Evolutionary conservation across 192 early-diverging fungal genomes (phyloP).

Genomic region (Backusella psychrophila): DNA sequence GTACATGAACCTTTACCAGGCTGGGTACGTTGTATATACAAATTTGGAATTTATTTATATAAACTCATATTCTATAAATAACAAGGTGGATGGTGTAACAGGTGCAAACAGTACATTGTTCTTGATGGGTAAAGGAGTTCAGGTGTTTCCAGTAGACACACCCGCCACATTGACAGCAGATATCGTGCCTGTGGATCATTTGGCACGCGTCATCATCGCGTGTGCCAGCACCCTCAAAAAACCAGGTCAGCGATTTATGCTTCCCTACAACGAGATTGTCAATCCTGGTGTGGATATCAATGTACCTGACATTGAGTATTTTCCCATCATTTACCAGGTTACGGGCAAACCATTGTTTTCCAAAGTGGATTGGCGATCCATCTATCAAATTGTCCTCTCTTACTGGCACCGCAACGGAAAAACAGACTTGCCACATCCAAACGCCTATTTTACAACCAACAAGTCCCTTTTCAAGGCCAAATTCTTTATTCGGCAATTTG

Average conservation of each 20-base stretch:
- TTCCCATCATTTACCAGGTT: slow-evolving; percentile 35
- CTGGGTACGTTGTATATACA: slow-evolving; percentile 24
- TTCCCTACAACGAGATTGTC: slow-evolving; percentile 31
- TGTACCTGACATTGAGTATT: slow-evolving; percentile 22
- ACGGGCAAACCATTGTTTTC: background rate
- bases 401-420: slow-evolving; percentile 37
- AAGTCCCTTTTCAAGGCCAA: slow-evolving; percentile 23
- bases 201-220: slow-evolving; percentile 25
- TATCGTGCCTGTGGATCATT: slow-evolving; percentile 37
- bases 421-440: slow-evolving; percentile 14
- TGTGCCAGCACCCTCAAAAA: slow-evolving; percentile 1
- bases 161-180: slow-evolving; percentile 25
- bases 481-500: slow-evolving; percentile 28
- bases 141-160: slow-evolving; percentile 21
- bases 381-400: slow-evolving; percentile 16
- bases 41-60: background rate
- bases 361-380: slow-evolving; percentile 13
- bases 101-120: slow-evolving; percentile 29
- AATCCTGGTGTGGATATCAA: background rate
- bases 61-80: background rate
- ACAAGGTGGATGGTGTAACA: slow-evolving; percentile 36
- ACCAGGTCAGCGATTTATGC: slow-evolving; percentile 28
- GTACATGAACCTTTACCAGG: slow-evolving; percentile 34
- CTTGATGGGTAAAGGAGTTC: slow-evolving; percentile 33
- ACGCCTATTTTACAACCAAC: slow-evolving; percentile 28